A percentile compares a stretch with the other conserved stretches of the same genome.
Evolutionary conservation across 768 basidiomycete genomes (phyloP).

Genomic region (Galerina sulciceps): DNA sequence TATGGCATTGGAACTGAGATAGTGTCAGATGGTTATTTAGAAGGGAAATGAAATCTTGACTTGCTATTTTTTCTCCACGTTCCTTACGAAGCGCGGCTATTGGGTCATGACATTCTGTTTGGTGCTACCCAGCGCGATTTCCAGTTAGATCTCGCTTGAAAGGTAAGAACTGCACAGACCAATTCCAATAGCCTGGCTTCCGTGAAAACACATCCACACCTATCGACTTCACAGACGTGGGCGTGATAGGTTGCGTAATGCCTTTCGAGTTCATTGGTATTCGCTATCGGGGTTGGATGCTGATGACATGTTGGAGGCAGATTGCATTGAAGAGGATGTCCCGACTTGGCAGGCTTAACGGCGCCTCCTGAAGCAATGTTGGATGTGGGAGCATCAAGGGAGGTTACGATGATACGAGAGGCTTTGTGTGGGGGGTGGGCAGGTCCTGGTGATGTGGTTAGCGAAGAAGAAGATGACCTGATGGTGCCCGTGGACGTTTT

Average conservation of each 20-base stretch:
- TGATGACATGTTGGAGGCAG: constrained; percentile 85
- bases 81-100: constrained; percentile 77
- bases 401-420: constrained; percentile 27
- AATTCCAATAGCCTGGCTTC: constrained; percentile 78
- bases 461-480: constrained; percentile 38
- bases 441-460: constrained; percentile 17
- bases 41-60: constrained; percentile 27
- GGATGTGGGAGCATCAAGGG: constrained; percentile 2
- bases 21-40: constrained; percentile 1
- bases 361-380: neutral
- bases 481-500: constrained; percentile 43
- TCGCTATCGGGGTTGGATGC: constrained; percentile 63
- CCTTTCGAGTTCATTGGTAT: constrained; percentile 72
- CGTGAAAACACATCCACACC: constrained; percentile 85
- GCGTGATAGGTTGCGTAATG: constrained; percentile 88
- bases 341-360: neutral
- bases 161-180: constrained; percentile 51
- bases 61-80: constrained; percentile 84
- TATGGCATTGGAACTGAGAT: constrained; percentile 76
- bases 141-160: neutral
- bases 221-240: constrained; percentile 73
- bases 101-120: constrained; percentile 89
- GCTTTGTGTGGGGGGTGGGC: constrained; percentile 30
- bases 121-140: constrained; percentile 54
- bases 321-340: constrained; percentile 59